A percentile compares a stretch with the other conserved stretches of the same genome.
These are phyloP conservation scores for Proliferodiscus dingleyae DNA, from an alignment of 2,329 filamentous ascomycete species.

Conservation along the genomic window DNA sequence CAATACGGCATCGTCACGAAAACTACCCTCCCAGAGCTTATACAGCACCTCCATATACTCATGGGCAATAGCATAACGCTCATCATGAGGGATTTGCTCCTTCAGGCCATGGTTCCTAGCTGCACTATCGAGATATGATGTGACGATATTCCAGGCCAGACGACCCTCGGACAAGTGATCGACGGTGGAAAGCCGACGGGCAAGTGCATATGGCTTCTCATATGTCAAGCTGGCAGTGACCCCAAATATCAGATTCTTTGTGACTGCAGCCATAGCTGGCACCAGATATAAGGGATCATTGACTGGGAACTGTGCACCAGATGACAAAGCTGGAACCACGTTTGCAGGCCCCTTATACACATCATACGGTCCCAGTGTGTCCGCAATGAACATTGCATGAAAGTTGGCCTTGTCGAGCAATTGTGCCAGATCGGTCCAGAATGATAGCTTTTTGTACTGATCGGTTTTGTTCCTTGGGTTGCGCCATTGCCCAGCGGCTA, in stretches of 20 bases:
- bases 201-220: conserved; percentile 37
- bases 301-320: conserved; percentile 66
- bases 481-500: conserved; percentile 55
- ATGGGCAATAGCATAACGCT: conserved; percentile 57
- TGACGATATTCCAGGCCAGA: conserved; percentile 41
- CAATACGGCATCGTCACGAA: conserved; percentile 52
- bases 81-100: conserved; percentile 57
- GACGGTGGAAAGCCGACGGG: conserved; percentile 8
- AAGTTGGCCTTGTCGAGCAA: conserved; percentile 58
- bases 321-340: conserved; percentile 53
- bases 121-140: conserved; percentile 61
- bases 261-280: conserved; percentile 63
- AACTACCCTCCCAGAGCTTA: conserved; percentile 31
- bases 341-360: conserved; percentile 60
- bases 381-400: conserved; percentile 63
- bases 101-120: conserved; percentile 55
- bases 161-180: conserved; percentile 6
- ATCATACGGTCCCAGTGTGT: conserved; percentile 64
- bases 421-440: conserved; percentile 58
- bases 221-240: conserved; percentile 65
- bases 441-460: conserved; percentile 54
- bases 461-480: conserved; percentile 61
- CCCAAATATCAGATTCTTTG: conserved; percentile 62
- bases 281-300: conserved; percentile 62
- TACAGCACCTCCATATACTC: conserved; percentile 61